These are phyloP conservation scores for Zostera marina DNA, from an alignment of 116 monocot genomes.

Conservation along the genomic window DNA sequence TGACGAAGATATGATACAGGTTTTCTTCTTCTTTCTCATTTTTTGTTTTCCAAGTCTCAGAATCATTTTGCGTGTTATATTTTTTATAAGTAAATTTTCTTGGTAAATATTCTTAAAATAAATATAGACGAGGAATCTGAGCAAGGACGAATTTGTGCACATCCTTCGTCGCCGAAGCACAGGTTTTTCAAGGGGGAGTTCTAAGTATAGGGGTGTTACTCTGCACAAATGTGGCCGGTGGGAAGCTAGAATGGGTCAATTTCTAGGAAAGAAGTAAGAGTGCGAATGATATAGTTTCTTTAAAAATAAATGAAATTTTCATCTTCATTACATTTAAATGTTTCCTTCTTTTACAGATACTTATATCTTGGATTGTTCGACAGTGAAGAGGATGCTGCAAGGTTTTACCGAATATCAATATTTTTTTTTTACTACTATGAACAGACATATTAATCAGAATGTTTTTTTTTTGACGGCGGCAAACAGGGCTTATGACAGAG, in stretches of 20 bases:
- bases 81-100: no score
- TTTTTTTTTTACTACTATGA: neutral
- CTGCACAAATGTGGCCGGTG: conserved; percentile 34
- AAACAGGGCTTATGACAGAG: conserved; percentile 73
- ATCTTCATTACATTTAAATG: neutral
- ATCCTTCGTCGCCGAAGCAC: conserved; percentile 30
- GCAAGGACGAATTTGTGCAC: conserved; percentile 31
- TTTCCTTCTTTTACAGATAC: conserved; percentile 24
- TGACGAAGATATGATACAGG: conserved; percentile 29
- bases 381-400: conserved; percentile 57
- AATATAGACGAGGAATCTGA: conserved; percentile 28
- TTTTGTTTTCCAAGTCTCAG: neutral
- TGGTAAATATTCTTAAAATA: no score
- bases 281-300: neutral
- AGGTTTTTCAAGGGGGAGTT: conserved; percentile 32
- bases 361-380: conserved; percentile 61
- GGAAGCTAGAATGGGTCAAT: conserved; percentile 37
- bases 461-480: neutral
- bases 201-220: conserved; percentile 32
- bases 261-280: conserved; percentile 31
- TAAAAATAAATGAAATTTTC: neutral
- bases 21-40: neutral
- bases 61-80: neutral
- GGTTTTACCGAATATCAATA: conserved; percentile 16
- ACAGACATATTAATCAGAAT: neutral